These are phyloP conservation scores for Chalciporus sphaerocephalus DNA, from an alignment of 768 basidiomycete genomes.

Conservation along the genomic window DNA sequence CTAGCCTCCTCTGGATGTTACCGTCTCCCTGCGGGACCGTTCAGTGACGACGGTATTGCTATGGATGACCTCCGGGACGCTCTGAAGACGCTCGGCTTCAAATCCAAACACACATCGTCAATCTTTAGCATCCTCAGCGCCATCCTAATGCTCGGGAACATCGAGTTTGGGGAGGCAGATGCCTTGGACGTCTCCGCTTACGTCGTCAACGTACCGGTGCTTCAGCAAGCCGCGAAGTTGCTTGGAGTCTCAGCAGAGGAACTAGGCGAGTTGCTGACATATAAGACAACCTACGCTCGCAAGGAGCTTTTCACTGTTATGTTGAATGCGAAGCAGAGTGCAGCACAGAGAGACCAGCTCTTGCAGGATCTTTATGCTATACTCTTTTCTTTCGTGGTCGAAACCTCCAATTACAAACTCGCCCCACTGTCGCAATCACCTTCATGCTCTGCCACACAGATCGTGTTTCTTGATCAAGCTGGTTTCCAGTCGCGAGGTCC, in stretches of 20 bases:
- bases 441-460: slow-evolving; percentile 41
- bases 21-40: slow-evolving; percentile 58
- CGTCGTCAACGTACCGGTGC: slow-evolving; percentile 42
- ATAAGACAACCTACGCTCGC: slow-evolving; percentile 53
- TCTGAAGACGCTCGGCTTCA: slow-evolving; percentile 56
- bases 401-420: slow-evolving; percentile 57
- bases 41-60: slow-evolving; percentile 55
- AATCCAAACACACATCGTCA: slow-evolving; percentile 51
- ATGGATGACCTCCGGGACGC: slow-evolving; percentile 57
- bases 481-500: slow-evolving; percentile 55
- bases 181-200: slow-evolving; percentile 52
- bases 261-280: slow-evolving; percentile 50
- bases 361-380: slow-evolving; percentile 59
- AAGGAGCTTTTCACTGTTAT: slow-evolving; percentile 57
- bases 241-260: slow-evolving; percentile 54
- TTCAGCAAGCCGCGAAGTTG: slow-evolving; percentile 46
- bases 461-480: slow-evolving; percentile 51
- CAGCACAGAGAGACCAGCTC: slow-evolving; percentile 49
- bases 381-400: slow-evolving; percentile 58
- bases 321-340: slow-evolving; percentile 48
- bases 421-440: slow-evolving; percentile 42
- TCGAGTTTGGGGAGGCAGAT: slow-evolving; percentile 54
- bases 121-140: slow-evolving; percentile 52
- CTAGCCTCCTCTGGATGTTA: slow-evolving; percentile 59
- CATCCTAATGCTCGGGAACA: slow-evolving; percentile 54